These are phyloP conservation scores for Globisporangium cederbergense DNA, from an alignment of 352 stramenopile genomes.

Conservation along the genomic window DNA sequence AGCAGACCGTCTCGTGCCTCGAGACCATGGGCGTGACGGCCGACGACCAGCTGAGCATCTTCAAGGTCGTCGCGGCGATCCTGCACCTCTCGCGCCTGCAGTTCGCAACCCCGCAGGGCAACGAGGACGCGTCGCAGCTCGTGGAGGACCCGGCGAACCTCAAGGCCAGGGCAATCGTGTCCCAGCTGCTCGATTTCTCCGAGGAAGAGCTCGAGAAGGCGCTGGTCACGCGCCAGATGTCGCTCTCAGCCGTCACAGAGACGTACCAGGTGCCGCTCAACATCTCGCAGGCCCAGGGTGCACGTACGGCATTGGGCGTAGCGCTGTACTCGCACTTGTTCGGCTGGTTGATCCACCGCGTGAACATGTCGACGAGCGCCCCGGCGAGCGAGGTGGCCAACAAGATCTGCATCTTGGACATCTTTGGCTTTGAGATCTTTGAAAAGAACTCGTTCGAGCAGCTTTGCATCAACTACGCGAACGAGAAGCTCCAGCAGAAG, in stretches of 20 bases:
- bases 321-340: conserved; percentile 96
- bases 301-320: conserved; percentile 72
- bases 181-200: conserved; percentile 63
- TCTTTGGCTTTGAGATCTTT: conserved; percentile 98
- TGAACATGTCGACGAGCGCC: conserved; percentile 80
- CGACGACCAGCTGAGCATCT: conserved; percentile 71
- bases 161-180: conserved; percentile 43
- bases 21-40: conserved; percentile 71
- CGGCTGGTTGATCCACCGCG: conserved; percentile 92
- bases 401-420: conserved; percentile 93
- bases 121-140: conserved; percentile 70
- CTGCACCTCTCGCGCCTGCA: conserved; percentile 77
- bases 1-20: conserved; percentile 68
- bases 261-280: conserved; percentile 87
- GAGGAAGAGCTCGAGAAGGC: conserved; percentile 62
- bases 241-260: conserved; percentile 63
- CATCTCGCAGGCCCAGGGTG: conserved; percentile 68
- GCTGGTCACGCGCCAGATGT: conserved; percentile 80
- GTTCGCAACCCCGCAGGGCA: conserved; percentile 48
- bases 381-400: conserved; percentile 43
- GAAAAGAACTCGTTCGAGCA: conserved; percentile 90
- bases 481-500: conserved; percentile 83
- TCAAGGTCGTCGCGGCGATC: conserved; percentile 78
- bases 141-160: conserved; percentile 48
- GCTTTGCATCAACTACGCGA: conserved; percentile 84